Percentiles rank a stretch among this genome's conserved stretches.
Conservation (phyloP, 2,329 filamentous ascomycete species). For the Fusarium heterosporum region DNA sequence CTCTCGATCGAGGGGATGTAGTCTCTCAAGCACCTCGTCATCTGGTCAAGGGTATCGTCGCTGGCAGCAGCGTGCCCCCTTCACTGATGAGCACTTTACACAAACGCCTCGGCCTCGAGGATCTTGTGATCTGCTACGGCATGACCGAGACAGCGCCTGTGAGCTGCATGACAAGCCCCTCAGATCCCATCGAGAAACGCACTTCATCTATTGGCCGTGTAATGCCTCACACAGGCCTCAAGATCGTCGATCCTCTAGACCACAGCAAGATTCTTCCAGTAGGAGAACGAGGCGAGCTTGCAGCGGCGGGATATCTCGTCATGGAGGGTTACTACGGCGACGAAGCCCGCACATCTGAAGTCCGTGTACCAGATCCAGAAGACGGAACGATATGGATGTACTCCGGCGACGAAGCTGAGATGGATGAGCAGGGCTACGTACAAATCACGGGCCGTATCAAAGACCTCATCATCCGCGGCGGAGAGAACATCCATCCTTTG, state of each 20-base stretch:
- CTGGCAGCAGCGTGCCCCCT: slow-evolving; percentile 85
- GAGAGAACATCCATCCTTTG: slow-evolving; percentile 95
- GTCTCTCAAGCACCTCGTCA: slow-evolving; percentile 42
- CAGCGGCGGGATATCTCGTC: slow-evolving; percentile 84
- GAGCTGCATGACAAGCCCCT: slow-evolving; percentile 82
- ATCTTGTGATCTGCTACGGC: slow-evolving; percentile 94
- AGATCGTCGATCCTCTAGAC: slow-evolving; percentile 80
- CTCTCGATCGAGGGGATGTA: slow-evolving; percentile 65
- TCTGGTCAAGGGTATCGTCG: slow-evolving; percentile 90
- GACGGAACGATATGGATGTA: slow-evolving; percentile 81
- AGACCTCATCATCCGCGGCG: slow-evolving; percentile 93
- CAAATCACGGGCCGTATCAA: slow-evolving; percentile 93
- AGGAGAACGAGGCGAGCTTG: slow-evolving; percentile 81
- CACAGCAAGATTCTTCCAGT: slow-evolving; percentile 69
- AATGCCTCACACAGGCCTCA: slow-evolving; percentile 81
- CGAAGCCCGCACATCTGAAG: slow-evolving; percentile 74
- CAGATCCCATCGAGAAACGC: slow-evolving; percentile 78
- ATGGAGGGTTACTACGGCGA: slow-evolving; percentile 95
- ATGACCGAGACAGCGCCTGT: slow-evolving; percentile 93
- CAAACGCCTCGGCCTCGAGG: slow-evolving; percentile 77
- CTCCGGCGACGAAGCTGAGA: slow-evolving; percentile 89
- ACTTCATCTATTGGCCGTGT: slow-evolving; percentile 81
- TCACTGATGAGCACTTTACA: slow-evolving; percentile 84
- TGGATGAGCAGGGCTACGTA: slow-evolving; percentile 86
- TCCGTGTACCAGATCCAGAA: slow-evolving; percentile 61